Conservation (phyloP, 2,329 filamentous ascomycete genomes). For the Spiromastix sp. region DNA sequence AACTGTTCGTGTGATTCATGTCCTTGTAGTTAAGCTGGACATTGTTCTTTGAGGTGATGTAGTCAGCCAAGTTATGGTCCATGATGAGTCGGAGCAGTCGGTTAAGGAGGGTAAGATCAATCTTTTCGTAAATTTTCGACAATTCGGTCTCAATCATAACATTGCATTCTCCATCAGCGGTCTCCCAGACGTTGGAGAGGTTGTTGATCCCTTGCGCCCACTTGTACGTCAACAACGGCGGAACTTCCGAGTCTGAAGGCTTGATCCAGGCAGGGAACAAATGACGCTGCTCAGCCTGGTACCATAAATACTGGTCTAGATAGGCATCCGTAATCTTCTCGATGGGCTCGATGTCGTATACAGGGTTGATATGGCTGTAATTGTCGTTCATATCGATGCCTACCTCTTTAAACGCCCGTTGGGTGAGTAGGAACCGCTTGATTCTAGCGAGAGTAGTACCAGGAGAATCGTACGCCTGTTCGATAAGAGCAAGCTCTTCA, state of each 20-base stretch:
- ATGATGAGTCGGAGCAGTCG: constrained; percentile 88
- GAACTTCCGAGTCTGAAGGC: constrained; percentile 94
- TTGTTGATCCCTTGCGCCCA: constrained; percentile 99
- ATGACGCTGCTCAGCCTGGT: constrained; percentile 94
- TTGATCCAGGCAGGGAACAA: constrained; percentile 99
- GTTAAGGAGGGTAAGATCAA: constrained; percentile 91
- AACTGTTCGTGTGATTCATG: constrained; percentile 99
- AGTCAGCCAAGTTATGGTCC: constrained; percentile 98
- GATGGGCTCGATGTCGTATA: constrained; percentile 97
- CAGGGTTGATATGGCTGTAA: constrained; percentile 97
- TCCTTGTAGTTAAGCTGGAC: constrained; percentile 99
- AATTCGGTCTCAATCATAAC: constrained; percentile 97
- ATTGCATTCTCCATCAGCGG: constrained; percentile 88
- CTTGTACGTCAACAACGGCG: constrained; percentile 89
- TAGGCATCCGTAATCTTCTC: constrained; percentile 99
- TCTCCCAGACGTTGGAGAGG: constrained; percentile 87
- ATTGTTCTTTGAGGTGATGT: constrained; percentile 99
- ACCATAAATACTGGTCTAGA: constrained; percentile 97
- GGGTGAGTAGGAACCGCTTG: constrained; percentile 93
- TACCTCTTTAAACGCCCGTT: constrained; percentile 97
- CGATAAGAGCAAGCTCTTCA: constrained; percentile 91
- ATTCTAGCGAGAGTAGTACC: constrained; percentile 92
- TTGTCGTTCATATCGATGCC: constrained; percentile 99
- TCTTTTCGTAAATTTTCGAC: constrained; percentile 99
- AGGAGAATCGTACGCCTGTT: constrained; percentile 96